Evolutionary conservation across 2,329 filamentous ascomycete genomes (phyloP).

Genomic region (Orbilia javanica): DNA sequence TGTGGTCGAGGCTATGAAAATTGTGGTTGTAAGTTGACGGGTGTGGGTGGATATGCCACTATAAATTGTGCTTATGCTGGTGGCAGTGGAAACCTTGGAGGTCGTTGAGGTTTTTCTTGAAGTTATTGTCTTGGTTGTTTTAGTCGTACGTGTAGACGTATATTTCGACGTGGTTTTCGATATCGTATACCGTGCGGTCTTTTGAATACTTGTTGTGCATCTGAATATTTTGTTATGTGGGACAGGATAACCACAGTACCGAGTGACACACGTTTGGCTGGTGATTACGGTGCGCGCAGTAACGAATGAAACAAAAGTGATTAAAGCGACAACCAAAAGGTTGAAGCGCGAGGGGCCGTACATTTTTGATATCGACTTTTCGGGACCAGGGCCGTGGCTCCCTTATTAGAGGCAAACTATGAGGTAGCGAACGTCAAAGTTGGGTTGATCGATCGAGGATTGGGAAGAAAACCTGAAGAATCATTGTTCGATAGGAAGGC

Average conservation of each 20-base stretch:
- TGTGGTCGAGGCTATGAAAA: background rate
- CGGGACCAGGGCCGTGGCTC: background rate
- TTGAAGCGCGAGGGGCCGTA: constrained; percentile 25
- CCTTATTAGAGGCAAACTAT: background rate
- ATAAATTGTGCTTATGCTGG: background rate
- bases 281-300: constrained; percentile 30
- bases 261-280: constrained; percentile 35
- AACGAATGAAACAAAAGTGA: constrained; percentile 36
- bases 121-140: constrained; percentile 1
- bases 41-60: constrained; percentile 19
- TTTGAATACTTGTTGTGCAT: constrained; percentile 24
- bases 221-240: constrained; percentile 4
- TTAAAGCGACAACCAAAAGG: constrained; percentile 27
- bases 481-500: background rate
- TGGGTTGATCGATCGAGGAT: background rate
- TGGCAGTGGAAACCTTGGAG: background rate
- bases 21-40: background rate
- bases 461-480: constrained; percentile 19
- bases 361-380: constrained; percentile 11
- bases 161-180: constrained; percentile 32
- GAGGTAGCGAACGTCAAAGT: constrained; percentile 21
- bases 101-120: background rate
- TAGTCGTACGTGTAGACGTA: background rate
- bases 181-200: constrained; percentile 8
- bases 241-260: constrained; percentile 19